phyloP scores from a whole-genome alignment of 441 rosid species.

The Metrosideros polymorpha region DNA sequence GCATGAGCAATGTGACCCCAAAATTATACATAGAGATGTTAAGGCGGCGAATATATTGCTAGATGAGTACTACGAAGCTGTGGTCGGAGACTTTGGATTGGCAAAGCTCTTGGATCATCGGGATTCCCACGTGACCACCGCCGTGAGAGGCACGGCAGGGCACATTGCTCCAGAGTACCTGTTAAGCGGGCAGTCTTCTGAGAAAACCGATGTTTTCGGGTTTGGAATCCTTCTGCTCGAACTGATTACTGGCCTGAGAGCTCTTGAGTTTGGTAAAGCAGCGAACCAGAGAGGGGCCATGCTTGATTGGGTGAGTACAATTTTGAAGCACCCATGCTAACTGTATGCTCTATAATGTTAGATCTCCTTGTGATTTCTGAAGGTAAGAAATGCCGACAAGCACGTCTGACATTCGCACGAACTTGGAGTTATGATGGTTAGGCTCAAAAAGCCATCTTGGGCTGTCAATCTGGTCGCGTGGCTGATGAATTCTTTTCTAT shows the following conservation, averaged over 20 bases:
- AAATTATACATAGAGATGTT: conserved; percentile 11
- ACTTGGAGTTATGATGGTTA: neutral
- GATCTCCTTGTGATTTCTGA: neutral
- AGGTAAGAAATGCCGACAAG: neutral
- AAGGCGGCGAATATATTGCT: conserved; percentile 10
- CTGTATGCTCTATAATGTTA: neutral
- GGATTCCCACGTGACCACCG: conserved; percentile 8
- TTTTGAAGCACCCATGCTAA: no score
- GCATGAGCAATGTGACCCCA: conserved; percentile 13
- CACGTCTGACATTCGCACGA: neutral
- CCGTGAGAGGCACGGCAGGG: conserved; percentile 12
- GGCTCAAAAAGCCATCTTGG: neutral
- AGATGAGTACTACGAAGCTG: conserved; percentile 3
- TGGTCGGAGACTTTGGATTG: conserved; percentile 12
- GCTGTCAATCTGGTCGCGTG: neutral
- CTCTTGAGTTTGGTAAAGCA: conserved; percentile 4
- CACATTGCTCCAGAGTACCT: conserved; percentile 12
- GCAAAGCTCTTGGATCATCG: conserved; percentile 8
- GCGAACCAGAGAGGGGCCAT: conserved; percentile 3
- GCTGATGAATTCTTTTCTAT: neutral
- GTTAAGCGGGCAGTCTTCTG: conserved; percentile 6
- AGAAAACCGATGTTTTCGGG: conserved; percentile 9
- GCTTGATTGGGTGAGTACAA: conserved; percentile 10
- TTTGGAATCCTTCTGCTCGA: conserved; percentile 9
- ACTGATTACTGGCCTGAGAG: conserved; percentile 7